phyloP scores from a whole-genome alignment of 2,329 filamentous ascomycete genomes.

The Fusarium torulosum region DNA sequence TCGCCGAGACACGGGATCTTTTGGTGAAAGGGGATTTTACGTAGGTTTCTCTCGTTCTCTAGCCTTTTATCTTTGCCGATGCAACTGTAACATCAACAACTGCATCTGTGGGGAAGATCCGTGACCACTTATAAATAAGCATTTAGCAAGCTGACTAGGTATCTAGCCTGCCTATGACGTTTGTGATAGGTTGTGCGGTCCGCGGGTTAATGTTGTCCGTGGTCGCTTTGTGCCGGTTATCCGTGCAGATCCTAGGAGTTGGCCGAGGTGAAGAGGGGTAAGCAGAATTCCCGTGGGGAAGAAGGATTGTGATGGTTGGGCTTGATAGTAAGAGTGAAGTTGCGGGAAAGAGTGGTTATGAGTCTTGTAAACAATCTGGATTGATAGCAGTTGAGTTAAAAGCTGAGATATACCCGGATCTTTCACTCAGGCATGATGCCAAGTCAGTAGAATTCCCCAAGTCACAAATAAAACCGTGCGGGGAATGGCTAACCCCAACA shows the following conservation, averaged over 20 bases:
- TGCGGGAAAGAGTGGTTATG: no score
- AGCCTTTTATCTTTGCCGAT: background rate
- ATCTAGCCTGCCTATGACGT: background rate
- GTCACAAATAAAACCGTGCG: background rate
- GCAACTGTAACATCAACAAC: background rate
- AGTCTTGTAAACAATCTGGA: no score
- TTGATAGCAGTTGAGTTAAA: no score
- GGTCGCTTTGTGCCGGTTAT: slow-evolving; percentile 3
- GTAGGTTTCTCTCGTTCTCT: background rate
- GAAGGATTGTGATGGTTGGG: no score
- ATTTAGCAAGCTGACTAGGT: background rate
- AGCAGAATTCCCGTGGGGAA: no score
- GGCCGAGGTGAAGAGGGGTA: background rate
- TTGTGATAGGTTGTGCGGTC: background rate
- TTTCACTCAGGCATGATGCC: background rate
- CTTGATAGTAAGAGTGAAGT: no score
- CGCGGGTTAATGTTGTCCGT: background rate
- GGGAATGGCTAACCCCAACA: slow-evolving; percentile 6
- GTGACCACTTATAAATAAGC: background rate
- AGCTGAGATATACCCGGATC: no score
- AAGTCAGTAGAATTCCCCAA: background rate
- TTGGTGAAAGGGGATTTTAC: background rate
- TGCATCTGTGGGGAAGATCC: background rate
- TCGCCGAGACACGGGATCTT: background rate
- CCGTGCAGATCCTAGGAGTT: background rate